Evolutionary conservation across 345 rosid species (phyloP).

Genomic region (Streptanthus diversifolius): DNA sequence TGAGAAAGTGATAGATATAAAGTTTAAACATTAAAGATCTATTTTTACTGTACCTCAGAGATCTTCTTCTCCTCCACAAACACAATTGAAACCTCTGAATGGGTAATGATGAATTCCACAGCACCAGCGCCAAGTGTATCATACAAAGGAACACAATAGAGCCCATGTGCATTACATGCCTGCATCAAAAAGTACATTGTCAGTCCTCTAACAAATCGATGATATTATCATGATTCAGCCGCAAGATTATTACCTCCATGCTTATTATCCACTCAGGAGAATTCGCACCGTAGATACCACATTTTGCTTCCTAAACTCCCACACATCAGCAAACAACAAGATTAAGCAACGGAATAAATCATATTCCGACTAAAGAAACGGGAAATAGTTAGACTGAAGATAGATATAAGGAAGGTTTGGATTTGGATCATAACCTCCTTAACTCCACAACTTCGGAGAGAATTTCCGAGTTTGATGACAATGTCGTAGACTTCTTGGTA

Average conservation of each 20-base stretch:
- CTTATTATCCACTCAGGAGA: conserved; percentile 80
- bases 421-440: conserved; percentile 40
- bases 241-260: conserved; percentile 67
- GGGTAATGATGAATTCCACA: conserved; percentile 65
- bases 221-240: neutral
- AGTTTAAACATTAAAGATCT: neutral
- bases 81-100: conserved; percentile 71
- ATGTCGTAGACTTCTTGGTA: conserved; percentile 66
- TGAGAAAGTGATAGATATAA: neutral
- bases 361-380: neutral
- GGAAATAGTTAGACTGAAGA: neutral
- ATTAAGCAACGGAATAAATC: neutral
- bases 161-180: conserved; percentile 91
- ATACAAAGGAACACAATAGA: conserved; percentile 80
- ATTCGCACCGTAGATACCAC: conserved; percentile 82
- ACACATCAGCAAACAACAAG: neutral
- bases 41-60: conserved; percentile 47
- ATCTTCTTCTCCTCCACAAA: conserved; percentile 80
- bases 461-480: conserved; percentile 66
- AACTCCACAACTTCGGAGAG: conserved; percentile 64
- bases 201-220: conserved; percentile 1
- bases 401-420: neutral
- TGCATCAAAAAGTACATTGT: conserved; percentile 31
- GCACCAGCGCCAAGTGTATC: conserved; percentile 90
- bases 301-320: conserved; percentile 55